phyloP scores from a whole-genome alignment of 2,329 filamentous ascomycete genomes.

The Sporothrix phasma region DNA sequence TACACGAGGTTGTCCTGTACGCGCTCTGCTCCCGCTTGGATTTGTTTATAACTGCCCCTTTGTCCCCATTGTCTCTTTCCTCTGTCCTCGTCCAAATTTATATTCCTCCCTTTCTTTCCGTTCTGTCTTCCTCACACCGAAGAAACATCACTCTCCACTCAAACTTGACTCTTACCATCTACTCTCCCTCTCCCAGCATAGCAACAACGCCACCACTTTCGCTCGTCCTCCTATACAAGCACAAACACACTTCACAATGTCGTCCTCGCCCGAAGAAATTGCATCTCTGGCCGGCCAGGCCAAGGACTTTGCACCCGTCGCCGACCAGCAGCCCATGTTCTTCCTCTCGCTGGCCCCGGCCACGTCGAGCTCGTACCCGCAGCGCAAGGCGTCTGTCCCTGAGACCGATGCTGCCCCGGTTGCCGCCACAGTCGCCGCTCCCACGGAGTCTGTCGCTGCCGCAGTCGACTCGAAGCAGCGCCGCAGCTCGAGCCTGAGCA shows the following conservation, averaged over 20 bases:
- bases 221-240: neutral
- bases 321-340: constrained; percentile 21
- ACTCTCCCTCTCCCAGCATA: neutral
- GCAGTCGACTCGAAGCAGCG: constrained; percentile 27
- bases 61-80: neutral
- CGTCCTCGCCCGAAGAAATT: constrained; percentile 17
- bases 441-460: constrained; percentile 20
- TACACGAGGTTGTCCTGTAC: neutral
- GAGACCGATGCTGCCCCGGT: constrained; percentile 20
- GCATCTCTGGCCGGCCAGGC: constrained; percentile 22
- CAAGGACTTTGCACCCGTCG: constrained; percentile 20
- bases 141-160: neutral
- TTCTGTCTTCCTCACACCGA: neutral
- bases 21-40: neutral
- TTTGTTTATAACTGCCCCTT: neutral
- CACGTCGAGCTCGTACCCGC: constrained; percentile 47
- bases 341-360: constrained; percentile 52
- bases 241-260: constrained; percentile 9
- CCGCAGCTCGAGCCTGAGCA: constrained; percentile 47
- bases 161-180: neutral
- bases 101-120: neutral
- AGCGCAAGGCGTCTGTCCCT: constrained; percentile 23
- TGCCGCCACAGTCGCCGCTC: constrained; percentile 18
- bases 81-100: neutral
- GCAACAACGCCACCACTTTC: neutral